Evolutionary conservation across 31 red algal genomes (phyloP), one percentile per base, ranked within the genome.

Genomic region (Asparagopsis taxiformis): DNA sequence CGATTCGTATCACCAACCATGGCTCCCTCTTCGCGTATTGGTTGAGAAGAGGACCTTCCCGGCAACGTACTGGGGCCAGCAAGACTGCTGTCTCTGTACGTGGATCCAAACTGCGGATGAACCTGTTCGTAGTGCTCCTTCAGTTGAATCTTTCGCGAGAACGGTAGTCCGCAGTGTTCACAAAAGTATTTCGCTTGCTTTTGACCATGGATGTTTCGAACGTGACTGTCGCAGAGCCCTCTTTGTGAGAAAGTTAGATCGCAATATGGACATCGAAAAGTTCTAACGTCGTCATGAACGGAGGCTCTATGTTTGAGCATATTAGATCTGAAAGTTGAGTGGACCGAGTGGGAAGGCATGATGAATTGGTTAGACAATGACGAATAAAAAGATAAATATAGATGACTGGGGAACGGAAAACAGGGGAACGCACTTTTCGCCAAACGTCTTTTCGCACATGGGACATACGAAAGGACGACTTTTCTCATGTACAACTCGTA

Each of bases 401-500:
- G n/a, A n/a, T n/a, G n/a, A n/a, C n/a, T n/a, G n/a, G n/a, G n/a
- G n/a, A n/a, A n/a, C n/a, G 11, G 21, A 8, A 16, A 25, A 19
- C 16, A 59, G 13, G 31, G 64, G 16, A 19, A 72, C 68, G 3
- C 24, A 62, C 73, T 88, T 88, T 51, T 88, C 84, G 29, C 88
- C 88, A 71, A 91, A 91, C 54, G 78, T 78, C 53, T 78, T 91
- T 20, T 60, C 17, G 51, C 88, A 91, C 25, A 83, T 34, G 7
- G 57, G 61, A 39, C 88, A 91, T 16, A 70, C 43, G 59, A 83
- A 91, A 32, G 88, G 88, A 4, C 77, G 56, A 43, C 77, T 82
- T 59, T 91, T 91, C 72, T 91, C 88, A 68, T 91, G 88, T 15
- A 91, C 88, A 10, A 78, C 72, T 30, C 88, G 88, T 3, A 91